Base-by-base conservation (phyloP, 768 basidiomycete species). In the Sarcomyxa edulis region DNA sequence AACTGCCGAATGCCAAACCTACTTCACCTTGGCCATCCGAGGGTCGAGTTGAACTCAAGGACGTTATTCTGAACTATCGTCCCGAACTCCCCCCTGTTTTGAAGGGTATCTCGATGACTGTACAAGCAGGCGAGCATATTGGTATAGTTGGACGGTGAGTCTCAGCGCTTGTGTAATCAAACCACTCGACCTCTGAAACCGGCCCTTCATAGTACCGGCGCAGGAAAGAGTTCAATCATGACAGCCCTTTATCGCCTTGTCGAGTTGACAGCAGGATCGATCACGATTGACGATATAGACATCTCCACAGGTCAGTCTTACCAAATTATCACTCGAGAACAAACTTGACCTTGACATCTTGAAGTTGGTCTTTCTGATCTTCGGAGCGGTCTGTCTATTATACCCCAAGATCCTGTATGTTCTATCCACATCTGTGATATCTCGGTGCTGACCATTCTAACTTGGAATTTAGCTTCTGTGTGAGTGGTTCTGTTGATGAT, bases 181-280 rank as follows among this genome's bases (percentile, higher is more conserved):
- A 37, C 31, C 2, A 21, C 9, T 15, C 15, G 38, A 7, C 44
- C 37, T 37, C 30, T n/a, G 11, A 37, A 10, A n/a, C 23, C 34
- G 14, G 35, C 23, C 11, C 28, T 24, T 30, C 30, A 32, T 44
- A 75, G 78, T 50, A 92, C 90, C 12, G 90, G 90, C 34, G 90
- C 90, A 0, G 91, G 91, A 26, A 91, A 95, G 60, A 86, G 84
- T 12, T 86, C 86, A 1, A 84, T 97, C 42, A 86, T 95, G 84
- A 83, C 82, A 49, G 82, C 88, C 4, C 66, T 96, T 0, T 94
- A 82, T 61, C 78, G 91, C 15, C 65, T 96, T 22, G 87, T 93
- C 14, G 94, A 97, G 50, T 65, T 86, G 15, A 61, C 71, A 0
- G 76, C 77, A 7, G 92, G 93, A 14, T 73, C 71, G 2, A 89